Evolutionary conservation across 139 green algal genomes (phyloP).

Genomic region (Picochlorum sp.): DNA sequence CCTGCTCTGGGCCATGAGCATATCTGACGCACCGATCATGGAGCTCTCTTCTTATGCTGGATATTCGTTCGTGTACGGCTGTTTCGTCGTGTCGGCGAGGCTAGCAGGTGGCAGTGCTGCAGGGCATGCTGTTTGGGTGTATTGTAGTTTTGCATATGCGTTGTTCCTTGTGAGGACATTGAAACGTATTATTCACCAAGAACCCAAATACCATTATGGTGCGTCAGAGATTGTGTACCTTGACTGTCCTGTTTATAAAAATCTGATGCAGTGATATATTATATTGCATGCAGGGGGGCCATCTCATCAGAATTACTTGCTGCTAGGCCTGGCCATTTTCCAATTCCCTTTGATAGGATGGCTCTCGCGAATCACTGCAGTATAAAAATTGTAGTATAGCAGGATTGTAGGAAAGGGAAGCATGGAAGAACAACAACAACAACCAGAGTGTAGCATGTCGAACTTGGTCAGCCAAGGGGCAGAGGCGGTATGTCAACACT

Average conservation of each 20-base stretch:
- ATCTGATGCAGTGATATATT: neutral
- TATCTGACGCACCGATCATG: constrained; percentile 59
- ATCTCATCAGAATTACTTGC: constrained; percentile 75
- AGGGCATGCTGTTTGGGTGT: constrained; percentile 64
- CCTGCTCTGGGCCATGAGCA: constrained; percentile 56
- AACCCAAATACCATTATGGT: constrained; percentile 56
- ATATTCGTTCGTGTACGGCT: constrained; percentile 66
- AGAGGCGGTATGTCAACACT: constrained; percentile 24
- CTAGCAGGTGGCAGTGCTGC: constrained; percentile 25
- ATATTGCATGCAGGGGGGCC: constrained; percentile 45
- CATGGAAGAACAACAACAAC: neutral
- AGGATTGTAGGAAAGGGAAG: neutral
- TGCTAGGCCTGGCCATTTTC: constrained; percentile 66
- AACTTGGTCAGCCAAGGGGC: constrained; percentile 29
- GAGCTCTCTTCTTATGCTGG: constrained; percentile 81
- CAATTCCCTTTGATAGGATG: constrained; percentile 76
- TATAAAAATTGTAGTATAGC: neutral
- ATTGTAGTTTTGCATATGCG: constrained; percentile 64
- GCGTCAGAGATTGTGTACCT: neutral
- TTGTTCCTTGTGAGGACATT: constrained; percentile 89
- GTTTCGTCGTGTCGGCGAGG: constrained; percentile 14
- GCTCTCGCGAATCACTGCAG: constrained; percentile 22
- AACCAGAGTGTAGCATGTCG: constrained; percentile 11
- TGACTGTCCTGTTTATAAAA: neutral
- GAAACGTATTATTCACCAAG: constrained; percentile 84